Conservation (phyloP, 345 rosid genomes). For the Camelina sativa region DNA sequence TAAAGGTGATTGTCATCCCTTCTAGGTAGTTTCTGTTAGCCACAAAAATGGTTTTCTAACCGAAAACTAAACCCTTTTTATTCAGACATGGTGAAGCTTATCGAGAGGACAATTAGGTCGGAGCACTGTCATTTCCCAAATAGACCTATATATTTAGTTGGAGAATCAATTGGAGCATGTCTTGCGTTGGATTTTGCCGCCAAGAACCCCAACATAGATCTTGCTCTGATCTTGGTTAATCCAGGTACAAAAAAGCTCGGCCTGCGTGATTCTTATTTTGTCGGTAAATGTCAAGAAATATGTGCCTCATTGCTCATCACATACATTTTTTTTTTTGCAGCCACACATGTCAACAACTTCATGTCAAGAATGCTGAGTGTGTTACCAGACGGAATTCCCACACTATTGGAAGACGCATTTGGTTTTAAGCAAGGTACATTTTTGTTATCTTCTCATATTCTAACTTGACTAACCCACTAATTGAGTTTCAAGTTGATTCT, state of each 20-base stretch:
- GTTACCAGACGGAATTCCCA: conserved; percentile 48
- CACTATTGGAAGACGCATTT: conserved; percentile 45
- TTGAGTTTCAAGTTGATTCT: neutral
- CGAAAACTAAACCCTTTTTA: neutral
- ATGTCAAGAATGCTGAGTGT: conserved; percentile 51
- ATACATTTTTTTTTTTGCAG: conserved; percentile 38
- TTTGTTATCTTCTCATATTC: conserved; percentile 14
- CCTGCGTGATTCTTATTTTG: neutral
- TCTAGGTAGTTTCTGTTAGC: neutral
- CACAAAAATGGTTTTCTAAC: neutral
- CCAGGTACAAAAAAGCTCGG: conserved; percentile 49
- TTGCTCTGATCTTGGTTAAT: conserved; percentile 59
- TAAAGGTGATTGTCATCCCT: conserved; percentile 45
- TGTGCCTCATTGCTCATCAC: conserved; percentile 1
- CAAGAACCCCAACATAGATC: conserved; percentile 55
- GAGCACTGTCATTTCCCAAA: conserved; percentile 50
- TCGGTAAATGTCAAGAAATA: neutral
- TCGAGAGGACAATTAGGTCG: conserved; percentile 52
- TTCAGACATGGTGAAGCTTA: conserved; percentile 58
- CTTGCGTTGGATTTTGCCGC: conserved; percentile 66
- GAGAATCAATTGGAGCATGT: conserved; percentile 68
- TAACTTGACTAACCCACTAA: neutral
- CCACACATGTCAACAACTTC: conserved; percentile 53
- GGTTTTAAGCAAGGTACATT: conserved; percentile 49
- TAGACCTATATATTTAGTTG: conserved; percentile 66